Percentiles rank a stretch among this genome's conserved stretches.
Evolutionary conservation across 2,329 filamentous ascomycete genomes (phyloP).

Genomic region (Daldinia sp.): DNA sequence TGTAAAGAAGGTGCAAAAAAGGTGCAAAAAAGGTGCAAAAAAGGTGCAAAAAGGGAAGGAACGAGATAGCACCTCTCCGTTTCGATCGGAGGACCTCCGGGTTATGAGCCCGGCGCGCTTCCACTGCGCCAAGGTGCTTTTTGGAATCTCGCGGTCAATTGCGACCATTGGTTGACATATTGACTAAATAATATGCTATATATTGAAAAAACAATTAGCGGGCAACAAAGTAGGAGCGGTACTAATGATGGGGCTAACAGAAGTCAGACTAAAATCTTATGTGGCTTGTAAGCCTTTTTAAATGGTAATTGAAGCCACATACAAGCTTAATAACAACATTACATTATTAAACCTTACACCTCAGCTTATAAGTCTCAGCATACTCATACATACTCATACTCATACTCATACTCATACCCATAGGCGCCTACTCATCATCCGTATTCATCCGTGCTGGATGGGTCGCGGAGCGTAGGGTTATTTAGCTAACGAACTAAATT

Average conservation of each 20-base stretch:
- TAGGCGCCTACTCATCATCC: too few species aligned
- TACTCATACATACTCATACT: too few species aligned
- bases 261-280: background rate
- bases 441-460: too few species aligned
- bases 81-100: slow-evolving; percentile 54
- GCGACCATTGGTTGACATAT: background rate
- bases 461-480: too few species aligned
- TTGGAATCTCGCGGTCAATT: slow-evolving; percentile 30
- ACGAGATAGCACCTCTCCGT: slow-evolving; percentile 49
- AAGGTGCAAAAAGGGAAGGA: slow-evolving; percentile 13
- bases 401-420: too few species aligned
- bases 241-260: background rate
- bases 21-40: background rate
- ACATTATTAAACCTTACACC: too few species aligned
- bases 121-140: slow-evolving; percentile 50
- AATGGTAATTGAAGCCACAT: too few species aligned
- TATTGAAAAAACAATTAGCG: background rate
- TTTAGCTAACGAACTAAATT: too few species aligned
- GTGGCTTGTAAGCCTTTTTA: background rate
- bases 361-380: too few species aligned
- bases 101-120: slow-evolving; percentile 54
- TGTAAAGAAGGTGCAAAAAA: background rate
- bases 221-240: background rate
- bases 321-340: too few species aligned
- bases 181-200: background rate